These are phyloP conservation scores for Exidia glandulosa DNA, from an alignment of 768 basidiomycete genomes.

Conservation along the genomic window DNA sequence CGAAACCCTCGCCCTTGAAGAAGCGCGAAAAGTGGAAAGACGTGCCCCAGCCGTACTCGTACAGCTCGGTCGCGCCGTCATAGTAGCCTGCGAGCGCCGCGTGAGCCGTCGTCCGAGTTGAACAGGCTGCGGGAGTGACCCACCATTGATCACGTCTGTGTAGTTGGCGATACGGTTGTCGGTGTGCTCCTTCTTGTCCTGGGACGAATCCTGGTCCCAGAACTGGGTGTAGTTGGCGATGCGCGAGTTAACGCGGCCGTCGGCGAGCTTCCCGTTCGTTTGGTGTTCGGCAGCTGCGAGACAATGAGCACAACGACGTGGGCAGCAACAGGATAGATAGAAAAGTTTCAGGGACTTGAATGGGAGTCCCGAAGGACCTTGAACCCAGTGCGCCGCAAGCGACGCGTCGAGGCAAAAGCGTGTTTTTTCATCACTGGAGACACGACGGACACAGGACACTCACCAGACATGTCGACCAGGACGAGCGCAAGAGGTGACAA, in stretches of 20 bases:
- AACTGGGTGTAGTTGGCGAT: constrained; percentile 81
- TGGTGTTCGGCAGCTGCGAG: not conserved
- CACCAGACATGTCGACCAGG: not conserved
- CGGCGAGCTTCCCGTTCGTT: constrained; percentile 24
- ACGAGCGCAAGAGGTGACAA: not conserved
- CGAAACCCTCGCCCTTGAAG: constrained; percentile 63
- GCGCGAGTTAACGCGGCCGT: constrained; percentile 54
- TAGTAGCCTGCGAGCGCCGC: constrained; percentile 48
- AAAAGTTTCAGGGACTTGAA: constrained; percentile 64
- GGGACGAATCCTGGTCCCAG: constrained; percentile 75
- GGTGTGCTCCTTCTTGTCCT: constrained; percentile 56
- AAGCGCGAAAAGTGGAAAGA: constrained; percentile 98
- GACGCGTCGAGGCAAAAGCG: constrained; percentile 39
- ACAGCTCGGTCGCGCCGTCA: constrained; percentile 89
- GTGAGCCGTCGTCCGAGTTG: not conserved
- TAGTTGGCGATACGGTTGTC: constrained; percentile 71
- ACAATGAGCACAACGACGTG: not conserved
- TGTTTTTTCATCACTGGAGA: constrained; percentile 34
- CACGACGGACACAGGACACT: constrained; percentile 1
- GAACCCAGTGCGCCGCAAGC: constrained; percentile 43
- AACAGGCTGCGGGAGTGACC: constrained; percentile 11
- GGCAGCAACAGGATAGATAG: not conserved
- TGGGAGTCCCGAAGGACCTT: constrained; percentile 56
- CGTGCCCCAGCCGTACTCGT: constrained; percentile 87
- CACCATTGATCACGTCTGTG: constrained; percentile 89